These are phyloP conservation scores for Sideroxylon spinosum DNA, from an alignment of 179 eudicot genomes.

Conservation along the genomic window DNA sequence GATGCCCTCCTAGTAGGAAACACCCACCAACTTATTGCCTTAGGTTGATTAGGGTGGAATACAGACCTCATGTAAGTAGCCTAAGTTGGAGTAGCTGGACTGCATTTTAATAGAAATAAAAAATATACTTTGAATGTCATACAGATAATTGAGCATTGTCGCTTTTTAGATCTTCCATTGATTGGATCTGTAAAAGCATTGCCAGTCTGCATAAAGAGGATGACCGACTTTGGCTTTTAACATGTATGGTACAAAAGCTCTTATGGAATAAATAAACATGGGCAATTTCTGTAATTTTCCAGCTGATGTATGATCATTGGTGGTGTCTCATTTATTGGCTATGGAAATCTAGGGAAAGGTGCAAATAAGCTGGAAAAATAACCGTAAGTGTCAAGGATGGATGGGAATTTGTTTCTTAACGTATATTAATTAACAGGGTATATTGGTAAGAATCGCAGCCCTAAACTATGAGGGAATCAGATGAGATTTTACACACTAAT, in stretches of 20 bases:
- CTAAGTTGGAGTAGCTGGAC: neutral
- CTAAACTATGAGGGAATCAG: no score
- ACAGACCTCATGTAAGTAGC: neutral
- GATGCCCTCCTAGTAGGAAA: neutral
- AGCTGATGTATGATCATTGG: neutral
- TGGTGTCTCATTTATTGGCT: neutral
- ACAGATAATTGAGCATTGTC: neutral
- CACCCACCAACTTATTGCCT: neutral
- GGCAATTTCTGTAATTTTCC: neutral
- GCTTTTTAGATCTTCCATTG: neutral
- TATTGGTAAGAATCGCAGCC: neutral
- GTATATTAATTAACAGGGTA: neutral
- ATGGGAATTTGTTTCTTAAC: neutral
- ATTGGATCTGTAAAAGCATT: neutral
- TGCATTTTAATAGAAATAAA: neutral
- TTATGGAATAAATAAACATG: neutral
- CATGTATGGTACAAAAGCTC: no score
- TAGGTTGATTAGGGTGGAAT: neutral
- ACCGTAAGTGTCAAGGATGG: neutral
- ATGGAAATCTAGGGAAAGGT: neutral
- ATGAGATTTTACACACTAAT: no score
- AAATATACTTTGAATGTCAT: neutral
- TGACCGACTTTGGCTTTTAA: neutral
- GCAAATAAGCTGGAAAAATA: neutral
- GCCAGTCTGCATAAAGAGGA: neutral